These are phyloP conservation scores for Podaxis pistillaris DNA, from an alignment of 768 basidiomycete genomes.

Conservation along the genomic window DNA sequence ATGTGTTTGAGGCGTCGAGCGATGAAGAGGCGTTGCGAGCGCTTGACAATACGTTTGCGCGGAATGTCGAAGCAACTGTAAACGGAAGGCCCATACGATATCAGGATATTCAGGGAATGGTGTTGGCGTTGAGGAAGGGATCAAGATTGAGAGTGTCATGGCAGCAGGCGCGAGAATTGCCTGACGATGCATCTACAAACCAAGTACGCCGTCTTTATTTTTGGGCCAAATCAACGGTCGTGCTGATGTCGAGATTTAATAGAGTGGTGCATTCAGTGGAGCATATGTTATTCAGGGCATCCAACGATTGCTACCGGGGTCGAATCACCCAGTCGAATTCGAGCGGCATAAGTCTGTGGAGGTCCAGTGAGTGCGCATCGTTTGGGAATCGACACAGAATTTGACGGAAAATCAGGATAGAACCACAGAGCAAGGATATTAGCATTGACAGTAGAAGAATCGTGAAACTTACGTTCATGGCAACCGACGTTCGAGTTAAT, in stretches of 20 bases:
- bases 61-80: conserved; percentile 11
- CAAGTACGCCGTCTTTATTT: not conserved
- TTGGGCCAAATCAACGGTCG: too few species aligned
- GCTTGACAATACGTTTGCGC: conserved; percentile 10
- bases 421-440: conserved; percentile 2
- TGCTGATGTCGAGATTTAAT: not conserved
- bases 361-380: not conserved
- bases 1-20: conserved; percentile 16
- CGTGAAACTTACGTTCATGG: conserved; percentile 7
- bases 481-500: conserved; percentile 6
- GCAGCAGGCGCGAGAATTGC: conserved; percentile 10
- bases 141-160: conserved; percentile 10
- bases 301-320: conserved; percentile 6
- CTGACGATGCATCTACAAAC: conserved; percentile 9
- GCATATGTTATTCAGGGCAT: conserved; percentile 10
- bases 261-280: conserved; percentile 12
- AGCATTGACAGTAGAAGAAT: conserved; percentile 6
- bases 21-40: conserved; percentile 14
- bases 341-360: conserved; percentile 13
- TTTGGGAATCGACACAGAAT: not conserved
- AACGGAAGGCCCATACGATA: conserved; percentile 12
- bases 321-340: conserved; percentile 5
- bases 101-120: conserved; percentile 13
- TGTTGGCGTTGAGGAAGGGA: conserved; percentile 11
- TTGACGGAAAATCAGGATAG: conserved; percentile 8